phyloP scores from a whole-genome alignment of 768 basidiomycete genomes.

The Boletellus sp. region DNA sequence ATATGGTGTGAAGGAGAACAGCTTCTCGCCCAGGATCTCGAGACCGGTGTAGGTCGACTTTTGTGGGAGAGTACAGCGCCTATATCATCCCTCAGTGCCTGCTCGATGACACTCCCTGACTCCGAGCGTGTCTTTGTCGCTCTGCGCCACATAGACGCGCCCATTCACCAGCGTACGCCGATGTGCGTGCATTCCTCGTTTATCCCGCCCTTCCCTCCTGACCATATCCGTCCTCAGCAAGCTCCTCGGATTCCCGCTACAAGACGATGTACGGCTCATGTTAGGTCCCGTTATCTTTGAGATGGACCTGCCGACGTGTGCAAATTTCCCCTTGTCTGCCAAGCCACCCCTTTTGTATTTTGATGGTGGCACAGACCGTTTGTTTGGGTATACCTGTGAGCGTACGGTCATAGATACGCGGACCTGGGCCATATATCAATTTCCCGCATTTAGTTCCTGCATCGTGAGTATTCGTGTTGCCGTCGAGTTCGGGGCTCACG shows the following conservation, averaged over 20 bases:
- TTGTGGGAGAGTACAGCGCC: constrained; percentile 10
- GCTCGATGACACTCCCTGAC: constrained; percentile 17
- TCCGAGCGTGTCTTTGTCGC: constrained; percentile 19
- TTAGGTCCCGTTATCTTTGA: constrained; percentile 14
- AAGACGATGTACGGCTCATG: constrained; percentile 8
- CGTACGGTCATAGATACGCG: constrained; percentile 16
- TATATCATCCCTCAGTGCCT: constrained; percentile 20
- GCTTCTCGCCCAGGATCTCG: constrained; percentile 18
- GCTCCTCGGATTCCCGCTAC: constrained; percentile 19
- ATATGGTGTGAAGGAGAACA: constrained; percentile 21
- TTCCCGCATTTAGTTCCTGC: constrained; percentile 11
- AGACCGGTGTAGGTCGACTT: constrained; percentile 19
- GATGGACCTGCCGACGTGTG: constrained; percentile 17
- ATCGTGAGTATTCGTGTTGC: constrained; percentile 8
- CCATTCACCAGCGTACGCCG: constrained; percentile 15
- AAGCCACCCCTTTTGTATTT: constrained; percentile 15
- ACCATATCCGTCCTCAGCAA: constrained; percentile 11
- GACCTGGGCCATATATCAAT: constrained; percentile 15
- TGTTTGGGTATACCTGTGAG: constrained; percentile 7
- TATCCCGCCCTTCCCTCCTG: constrained; percentile 2
- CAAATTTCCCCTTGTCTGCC: constrained; percentile 16
- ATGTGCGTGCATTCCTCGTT: constrained; percentile 12
- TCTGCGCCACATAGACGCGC: constrained; percentile 14
- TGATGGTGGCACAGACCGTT: constrained; percentile 13
- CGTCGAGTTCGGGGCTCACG: neutral